Conservation (phyloP, 2,329 filamentous ascomycete genomes). For the Clonostachys chloroleuca region DNA sequence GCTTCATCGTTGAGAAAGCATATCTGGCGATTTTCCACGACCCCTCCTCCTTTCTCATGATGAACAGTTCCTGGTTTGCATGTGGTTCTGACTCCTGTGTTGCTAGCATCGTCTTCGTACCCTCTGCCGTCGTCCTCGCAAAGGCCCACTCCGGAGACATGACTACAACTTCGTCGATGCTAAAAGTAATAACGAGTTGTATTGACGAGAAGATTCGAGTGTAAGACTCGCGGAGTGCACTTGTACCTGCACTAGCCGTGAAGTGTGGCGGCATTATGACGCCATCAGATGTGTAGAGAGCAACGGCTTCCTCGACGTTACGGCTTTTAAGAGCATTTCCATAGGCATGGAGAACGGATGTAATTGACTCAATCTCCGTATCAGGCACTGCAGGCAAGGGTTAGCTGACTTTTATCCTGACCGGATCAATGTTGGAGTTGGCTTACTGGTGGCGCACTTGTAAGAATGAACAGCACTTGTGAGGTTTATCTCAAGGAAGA, state of each 20-base stretch:
- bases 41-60: slow-evolving; percentile 7
- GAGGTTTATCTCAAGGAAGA: too few species aligned
- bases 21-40: slow-evolving; percentile 13
- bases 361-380: slow-evolving; percentile 18
- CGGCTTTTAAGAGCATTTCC: slow-evolving; percentile 8
- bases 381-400: slow-evolving; percentile 18
- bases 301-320: slow-evolving; percentile 7
- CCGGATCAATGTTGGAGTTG: not conserved
- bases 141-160: slow-evolving; percentile 12
- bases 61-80: slow-evolving; percentile 11
- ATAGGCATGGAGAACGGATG: slow-evolving; percentile 6
- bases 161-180: slow-evolving; percentile 8
- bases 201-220: slow-evolving; percentile 9
- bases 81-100: slow-evolving; percentile 7
- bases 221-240: slow-evolving; percentile 9
- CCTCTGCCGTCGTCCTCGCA: slow-evolving; percentile 10
- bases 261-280: slow-evolving; percentile 15
- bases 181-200: slow-evolving; percentile 7
- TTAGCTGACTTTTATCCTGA: not conserved
- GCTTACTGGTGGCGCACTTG: too few species aligned
- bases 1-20: slow-evolving; percentile 13
- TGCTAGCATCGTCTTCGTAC: slow-evolving; percentile 11
- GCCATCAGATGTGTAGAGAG: slow-evolving; percentile 12
- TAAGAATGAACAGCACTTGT: too few species aligned
- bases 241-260: slow-evolving; percentile 5